A percentile compares a stretch with the other conserved stretches of the same genome.
These are phyloP conservation scores for Colletotrichum scovillei DNA, from an alignment of 2,329 filamentous ascomycete genomes.

Conservation along the genomic window DNA sequence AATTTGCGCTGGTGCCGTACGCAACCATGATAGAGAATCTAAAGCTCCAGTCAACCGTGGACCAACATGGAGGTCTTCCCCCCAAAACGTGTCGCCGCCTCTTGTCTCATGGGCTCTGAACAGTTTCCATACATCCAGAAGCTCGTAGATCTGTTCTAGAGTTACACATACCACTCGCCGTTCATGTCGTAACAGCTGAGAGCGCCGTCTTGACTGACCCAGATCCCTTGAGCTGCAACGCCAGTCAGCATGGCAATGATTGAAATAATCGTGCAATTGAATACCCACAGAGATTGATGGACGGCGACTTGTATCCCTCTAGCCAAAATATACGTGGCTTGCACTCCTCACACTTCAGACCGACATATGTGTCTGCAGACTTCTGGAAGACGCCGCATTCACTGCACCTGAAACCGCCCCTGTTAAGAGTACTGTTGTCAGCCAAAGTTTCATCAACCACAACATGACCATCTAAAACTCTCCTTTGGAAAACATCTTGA, in stretches of 20 bases:
- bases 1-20: not conserved
- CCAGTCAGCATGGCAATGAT: not conserved
- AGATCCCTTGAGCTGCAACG: not conserved
- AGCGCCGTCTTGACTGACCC: not conserved
- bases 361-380: not conserved
- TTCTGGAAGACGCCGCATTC: not conserved
- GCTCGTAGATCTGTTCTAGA: not conserved
- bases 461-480: not conserved
- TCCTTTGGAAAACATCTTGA: not conserved
- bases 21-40: not conserved
- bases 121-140: not conserved
- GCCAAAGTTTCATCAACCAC: not conserved
- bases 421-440: not conserved
- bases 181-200: not conserved
- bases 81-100: not conserved
- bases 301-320: not conserved
- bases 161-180: not conserved
- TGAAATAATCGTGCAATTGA: fast-evolving
- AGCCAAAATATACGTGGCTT: not conserved
- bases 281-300: not conserved
- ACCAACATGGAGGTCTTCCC: not conserved
- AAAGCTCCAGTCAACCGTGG: not conserved
- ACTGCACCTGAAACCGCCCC: not conserved
- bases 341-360: not conserved
- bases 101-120: not conserved